Evolutionary conservation across 2,329 filamentous ascomycete species (phyloP).

Genomic region (Thielaviopsis musarum): DNA sequence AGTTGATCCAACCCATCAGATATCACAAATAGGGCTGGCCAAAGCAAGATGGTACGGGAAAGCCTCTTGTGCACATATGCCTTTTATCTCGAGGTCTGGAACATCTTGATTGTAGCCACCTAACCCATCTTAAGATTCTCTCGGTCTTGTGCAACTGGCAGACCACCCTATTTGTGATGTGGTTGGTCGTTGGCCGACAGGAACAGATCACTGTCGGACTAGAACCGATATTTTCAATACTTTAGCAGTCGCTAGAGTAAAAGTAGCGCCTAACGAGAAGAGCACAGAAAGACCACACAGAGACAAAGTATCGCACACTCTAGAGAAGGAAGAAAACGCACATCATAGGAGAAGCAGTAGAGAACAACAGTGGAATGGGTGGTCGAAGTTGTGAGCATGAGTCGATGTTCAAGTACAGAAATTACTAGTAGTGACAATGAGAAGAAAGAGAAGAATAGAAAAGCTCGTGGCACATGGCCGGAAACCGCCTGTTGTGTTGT

Average conservation of each 20-base stretch:
- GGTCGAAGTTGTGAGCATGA: not conserved
- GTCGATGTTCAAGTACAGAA: not conserved
- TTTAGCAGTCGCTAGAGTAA: not conserved
- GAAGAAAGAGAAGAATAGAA: no score
- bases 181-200: not conserved
- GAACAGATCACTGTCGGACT: not conserved
- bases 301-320: no score
- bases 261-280: not conserved
- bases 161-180: not conserved
- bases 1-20: not conserved
- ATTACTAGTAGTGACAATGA: not conserved
- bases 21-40: not conserved
- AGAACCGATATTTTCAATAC: not conserved
- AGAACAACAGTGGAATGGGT: not conserved
- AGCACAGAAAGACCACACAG: not conserved
- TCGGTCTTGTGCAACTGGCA: slow-evolving; percentile 1
- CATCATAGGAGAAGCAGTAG: not conserved
- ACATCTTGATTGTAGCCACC: not conserved
- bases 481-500: no score
- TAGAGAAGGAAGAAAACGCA: not conserved
- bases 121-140: not conserved
- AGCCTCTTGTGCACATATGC: not conserved
- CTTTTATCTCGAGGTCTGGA: not conserved
- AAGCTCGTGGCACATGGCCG: no score
- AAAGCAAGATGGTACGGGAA: not conserved